Evolutionary conservation across 208 protist species (phyloP).

Genomic region (Leishmania guyanensis): DNA sequence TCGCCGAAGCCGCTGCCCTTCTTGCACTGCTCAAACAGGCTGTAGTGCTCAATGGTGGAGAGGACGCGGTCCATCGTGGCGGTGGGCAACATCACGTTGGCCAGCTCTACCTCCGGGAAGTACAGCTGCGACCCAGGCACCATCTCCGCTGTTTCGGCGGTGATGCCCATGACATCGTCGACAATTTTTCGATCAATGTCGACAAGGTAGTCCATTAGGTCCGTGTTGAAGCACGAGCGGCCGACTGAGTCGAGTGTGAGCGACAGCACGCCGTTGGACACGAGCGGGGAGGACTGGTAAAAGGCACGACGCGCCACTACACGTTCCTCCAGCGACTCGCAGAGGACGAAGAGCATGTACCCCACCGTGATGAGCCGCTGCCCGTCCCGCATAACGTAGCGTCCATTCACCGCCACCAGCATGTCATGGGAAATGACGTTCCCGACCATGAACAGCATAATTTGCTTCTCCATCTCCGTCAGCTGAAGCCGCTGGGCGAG

Average conservation of each 20-base stretch:
- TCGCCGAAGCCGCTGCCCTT: conserved; percentile 78
- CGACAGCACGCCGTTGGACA: conserved; percentile 74
- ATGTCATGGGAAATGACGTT: conserved; percentile 91
- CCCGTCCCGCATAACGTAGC: conserved; percentile 87
- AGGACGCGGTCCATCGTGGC: conserved; percentile 82
- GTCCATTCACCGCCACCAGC: conserved; percentile 86
- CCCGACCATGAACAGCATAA: conserved; percentile 86
- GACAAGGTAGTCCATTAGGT: conserved; percentile 92
- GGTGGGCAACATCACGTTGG: conserved; percentile 83
- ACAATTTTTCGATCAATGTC: conserved; percentile 94
- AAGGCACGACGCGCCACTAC: conserved; percentile 84
- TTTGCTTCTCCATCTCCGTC: conserved; percentile 89
- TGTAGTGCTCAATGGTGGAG: conserved; percentile 87
- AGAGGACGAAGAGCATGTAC: conserved; percentile 91
- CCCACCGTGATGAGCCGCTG: conserved; percentile 85
- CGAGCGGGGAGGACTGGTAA: conserved; percentile 81
- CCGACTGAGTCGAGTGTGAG: conserved; percentile 55
- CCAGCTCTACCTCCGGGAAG: conserved; percentile 71
- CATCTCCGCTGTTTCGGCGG: conserved; percentile 89
- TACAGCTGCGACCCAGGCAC: conserved; percentile 90
- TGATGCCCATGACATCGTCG: conserved; percentile 89
- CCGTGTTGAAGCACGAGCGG: conserved; percentile 85
- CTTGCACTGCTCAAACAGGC: conserved; percentile 82
- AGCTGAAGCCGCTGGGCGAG: conserved; percentile 71
- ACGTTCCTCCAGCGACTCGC: conserved; percentile 83